Conservation (phyloP, 2,329 filamentous ascomycete genomes). For the Pestalotiopsis sp. region DNA sequence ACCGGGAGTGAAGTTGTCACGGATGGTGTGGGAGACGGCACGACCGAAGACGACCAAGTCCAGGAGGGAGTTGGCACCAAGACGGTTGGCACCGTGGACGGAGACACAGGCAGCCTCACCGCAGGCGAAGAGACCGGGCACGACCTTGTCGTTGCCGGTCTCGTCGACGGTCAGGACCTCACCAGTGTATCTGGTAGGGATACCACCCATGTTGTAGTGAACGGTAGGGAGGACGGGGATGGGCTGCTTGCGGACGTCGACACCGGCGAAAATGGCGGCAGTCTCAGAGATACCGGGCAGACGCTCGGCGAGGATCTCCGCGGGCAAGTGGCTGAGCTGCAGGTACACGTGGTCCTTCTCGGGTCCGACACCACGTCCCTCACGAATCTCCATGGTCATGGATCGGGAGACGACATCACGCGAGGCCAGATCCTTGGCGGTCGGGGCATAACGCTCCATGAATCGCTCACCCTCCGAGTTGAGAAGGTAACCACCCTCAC, state of each 20-base stretch:
- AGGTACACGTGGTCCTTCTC: conserved; percentile 99
- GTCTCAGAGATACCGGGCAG: conserved; percentile 99
- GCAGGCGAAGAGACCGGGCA: conserved; percentile 93
- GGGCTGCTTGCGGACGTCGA: conserved; percentile 95
- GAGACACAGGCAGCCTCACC: conserved; percentile 98
- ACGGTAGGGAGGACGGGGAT: conserved; percentile 96
- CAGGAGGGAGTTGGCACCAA: conserved; percentile 96
- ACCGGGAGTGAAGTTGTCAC: conserved; percentile 88
- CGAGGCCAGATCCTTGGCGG: conserved; percentile 94
- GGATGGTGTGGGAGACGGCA: conserved; percentile 95
- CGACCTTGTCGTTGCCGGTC: conserved; percentile 85
- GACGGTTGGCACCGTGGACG: conserved; percentile 96
- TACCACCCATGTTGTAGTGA: conserved; percentile 99
- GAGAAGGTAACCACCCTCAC: conserved; percentile 96
- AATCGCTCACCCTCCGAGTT: conserved; percentile 99
- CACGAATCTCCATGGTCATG: conserved; percentile 98
- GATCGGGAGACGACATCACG: conserved; percentile 96
- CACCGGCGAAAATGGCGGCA: conserved; percentile 93
- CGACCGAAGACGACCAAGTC: conserved; percentile 97
- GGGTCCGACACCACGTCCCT: conserved; percentile 93
- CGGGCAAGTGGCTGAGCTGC: conserved; percentile 91
- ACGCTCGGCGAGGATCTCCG: conserved; percentile 92
- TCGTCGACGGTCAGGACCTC: conserved; percentile 91
- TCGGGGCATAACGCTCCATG: conserved; percentile 98
- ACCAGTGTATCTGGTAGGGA: conserved; percentile 95